These are phyloP conservation scores for Chrysoporthe cubensis DNA, from an alignment of 2,329 filamentous ascomycete species.

Conservation along the genomic window DNA sequence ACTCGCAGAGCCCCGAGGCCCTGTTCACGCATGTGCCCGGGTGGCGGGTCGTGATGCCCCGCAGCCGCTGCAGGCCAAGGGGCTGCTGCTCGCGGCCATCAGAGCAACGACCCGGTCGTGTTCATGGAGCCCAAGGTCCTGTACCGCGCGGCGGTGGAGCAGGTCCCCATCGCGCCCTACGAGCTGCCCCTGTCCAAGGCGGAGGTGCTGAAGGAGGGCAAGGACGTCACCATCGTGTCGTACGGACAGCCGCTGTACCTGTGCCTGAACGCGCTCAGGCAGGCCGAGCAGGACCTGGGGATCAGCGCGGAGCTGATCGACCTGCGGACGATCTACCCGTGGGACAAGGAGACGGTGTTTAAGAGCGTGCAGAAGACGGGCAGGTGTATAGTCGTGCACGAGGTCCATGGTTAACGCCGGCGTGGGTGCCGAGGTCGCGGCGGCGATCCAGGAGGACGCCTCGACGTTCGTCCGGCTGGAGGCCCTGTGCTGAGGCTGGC, in stretches of 20 bases:
- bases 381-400: slow-evolving; percentile 84
- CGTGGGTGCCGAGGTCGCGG: slow-evolving; percentile 86
- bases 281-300: slow-evolving; percentile 75
- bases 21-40: slow-evolving; percentile 89
- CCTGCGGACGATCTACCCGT: slow-evolving; percentile 85
- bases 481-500: slow-evolving; percentile 81
- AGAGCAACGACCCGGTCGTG: slow-evolving; percentile 83
- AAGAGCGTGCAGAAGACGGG: slow-evolving; percentile 87
- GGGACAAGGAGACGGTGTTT: slow-evolving; percentile 82
- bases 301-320: slow-evolving; percentile 85
- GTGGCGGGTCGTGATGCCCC: slow-evolving; percentile 80
- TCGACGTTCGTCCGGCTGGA: slow-evolving; percentile 81
- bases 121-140: slow-evolving; percentile 96
- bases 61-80: slow-evolving; percentile 87
- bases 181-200: slow-evolving; percentile 85
- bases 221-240: slow-evolving; percentile 80
- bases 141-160: slow-evolving; percentile 88
- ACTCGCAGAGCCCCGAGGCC: slow-evolving; percentile 86
- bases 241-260: slow-evolving; percentile 91
- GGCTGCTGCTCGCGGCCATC: slow-evolving; percentile 76
- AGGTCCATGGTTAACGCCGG: slow-evolving; percentile 91
- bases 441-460: slow-evolving; percentile 78
- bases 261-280: slow-evolving; percentile 76
- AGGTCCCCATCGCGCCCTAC: slow-evolving; percentile 81
- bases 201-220: slow-evolving; percentile 79